A percentile compares a stretch with the other conserved stretches of the same genome.
Conservation (phyloP, 768 basidiomycete species). For the Ramaria sp. region DNA sequence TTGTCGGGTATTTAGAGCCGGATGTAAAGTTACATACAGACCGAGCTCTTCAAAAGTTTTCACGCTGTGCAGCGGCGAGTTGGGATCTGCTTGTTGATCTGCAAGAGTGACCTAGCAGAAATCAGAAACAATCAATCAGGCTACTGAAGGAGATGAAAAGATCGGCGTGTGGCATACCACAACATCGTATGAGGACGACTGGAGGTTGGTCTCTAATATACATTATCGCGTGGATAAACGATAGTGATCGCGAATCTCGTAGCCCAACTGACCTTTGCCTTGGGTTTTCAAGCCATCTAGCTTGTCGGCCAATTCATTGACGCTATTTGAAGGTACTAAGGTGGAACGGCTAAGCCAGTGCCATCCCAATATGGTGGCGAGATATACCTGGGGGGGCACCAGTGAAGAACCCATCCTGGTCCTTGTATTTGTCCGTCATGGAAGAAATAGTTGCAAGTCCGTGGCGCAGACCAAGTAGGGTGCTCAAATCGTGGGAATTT, state of each 20-base stretch:
- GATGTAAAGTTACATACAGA: conserved; percentile 45
- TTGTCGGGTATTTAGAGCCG: neutral
- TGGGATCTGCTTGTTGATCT: conserved; percentile 90
- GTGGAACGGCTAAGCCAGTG: neutral
- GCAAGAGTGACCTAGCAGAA: conserved; percentile 76
- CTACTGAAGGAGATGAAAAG: neutral
- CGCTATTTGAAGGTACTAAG: conserved; percentile 11
- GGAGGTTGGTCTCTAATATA: conserved; percentile 40
- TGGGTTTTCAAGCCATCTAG: conserved; percentile 9
- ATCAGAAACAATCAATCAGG: neutral
- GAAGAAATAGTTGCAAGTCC: neutral
- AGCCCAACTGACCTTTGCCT: neutral
- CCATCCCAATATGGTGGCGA: neutral
- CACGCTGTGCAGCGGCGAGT: conserved; percentile 89
- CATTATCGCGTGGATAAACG: neutral
- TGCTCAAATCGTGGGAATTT: neutral
- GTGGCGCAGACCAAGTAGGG: neutral
- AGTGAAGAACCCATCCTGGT: conserved; percentile 71
- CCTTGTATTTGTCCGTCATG: conserved; percentile 30
- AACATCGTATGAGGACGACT: conserved; percentile 77
- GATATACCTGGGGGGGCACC: conserved; percentile 35
- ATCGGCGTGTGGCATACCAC: conserved; percentile 36
- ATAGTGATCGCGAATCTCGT: conserved; percentile 11
- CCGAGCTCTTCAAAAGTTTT: conserved; percentile 96
- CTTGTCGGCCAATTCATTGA: conserved; percentile 5